Base-by-base conservation (phyloP, 768 basidiomycete genomes). In the Phaeolepiota aurea region DNA sequence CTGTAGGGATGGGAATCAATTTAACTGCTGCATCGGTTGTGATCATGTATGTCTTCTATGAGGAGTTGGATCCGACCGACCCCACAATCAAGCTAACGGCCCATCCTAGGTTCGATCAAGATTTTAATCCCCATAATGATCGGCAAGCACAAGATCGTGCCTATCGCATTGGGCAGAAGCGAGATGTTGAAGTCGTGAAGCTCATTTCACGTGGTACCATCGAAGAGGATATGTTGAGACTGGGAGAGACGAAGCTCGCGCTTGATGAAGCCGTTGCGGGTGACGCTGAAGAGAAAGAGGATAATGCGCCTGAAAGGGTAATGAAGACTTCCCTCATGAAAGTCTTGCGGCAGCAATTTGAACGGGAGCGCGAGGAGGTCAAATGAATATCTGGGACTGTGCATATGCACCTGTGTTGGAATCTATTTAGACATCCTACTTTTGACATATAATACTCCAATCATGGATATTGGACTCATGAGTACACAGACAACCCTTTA, bases 121-220 rank as follows among this genome's bases (percentile, higher is more conserved):
- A 98, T 58, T 99, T 97, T 64, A 98, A 98, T 57, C 88, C 88
- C 3, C 88, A 91, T 63, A 99, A 99, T 57, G 96, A 98, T 62
- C 79, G 86, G 45, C 96, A 99, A 64, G 96, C 96, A 1, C 91
- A 94, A 44, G 96, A 99, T 60, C 81, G 96, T 22, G 92, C 92
- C 18, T 98, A 97, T 61, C 85, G 96, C 19, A 96, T 99, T 48
- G 94, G 91, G 16, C 92, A 96, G 60, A 90, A 87, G 56, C 79
- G 82, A 38, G 82, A 94, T 48, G 94, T 98, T 7, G 90, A 94
- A 21, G 90, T 98, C 4, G 78, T 97, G 54, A 96, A 94, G 56
- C 71, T 98, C 9, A 90, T 98, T 48, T 85, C 90, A 1, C 81
- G 76, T 45, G 87, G 82, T 2, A 92, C 90, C 1, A 94, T 97